Conservation (phyloP, 495 filamentous ascomycete species). For the Aspergillus heteromorphus region DNA sequence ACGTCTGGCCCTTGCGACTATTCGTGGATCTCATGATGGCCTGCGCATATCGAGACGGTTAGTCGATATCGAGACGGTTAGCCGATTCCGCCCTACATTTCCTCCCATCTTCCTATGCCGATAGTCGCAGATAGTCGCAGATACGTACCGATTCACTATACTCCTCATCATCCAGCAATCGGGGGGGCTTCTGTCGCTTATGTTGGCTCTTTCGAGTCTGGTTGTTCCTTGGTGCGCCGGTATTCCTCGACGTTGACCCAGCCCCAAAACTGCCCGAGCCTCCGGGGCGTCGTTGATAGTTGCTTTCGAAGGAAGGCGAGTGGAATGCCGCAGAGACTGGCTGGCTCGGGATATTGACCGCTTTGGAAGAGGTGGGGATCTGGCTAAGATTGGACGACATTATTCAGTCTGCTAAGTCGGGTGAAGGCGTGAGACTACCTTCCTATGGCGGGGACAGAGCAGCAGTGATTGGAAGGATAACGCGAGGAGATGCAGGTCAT, state of each 20-base stretch:
- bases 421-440: conserved; percentile 2
- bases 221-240: conserved; percentile 58
- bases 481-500: background rate
- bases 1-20: conserved; percentile 87
- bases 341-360: conserved; percentile 35
- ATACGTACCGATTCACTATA: conserved; percentile 70
- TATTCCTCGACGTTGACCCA: conserved; percentile 49
- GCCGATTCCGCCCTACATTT: no score
- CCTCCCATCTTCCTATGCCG: no score
- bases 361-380: conserved; percentile 39
- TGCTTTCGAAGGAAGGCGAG: conserved; percentile 34
- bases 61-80: no score
- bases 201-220: conserved; percentile 74
- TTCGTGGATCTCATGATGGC: conserved; percentile 76
- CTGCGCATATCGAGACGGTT: conserved; percentile 25
- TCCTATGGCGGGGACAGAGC: conserved; percentile 1
- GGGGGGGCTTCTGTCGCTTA: conserved; percentile 51
- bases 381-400: conserved; percentile 49
- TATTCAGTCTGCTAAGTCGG: conserved; percentile 10
- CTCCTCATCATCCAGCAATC: conserved; percentile 68
- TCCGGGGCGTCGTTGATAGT: conserved; percentile 58
- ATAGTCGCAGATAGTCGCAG: no score
- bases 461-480: conserved; percentile 2
- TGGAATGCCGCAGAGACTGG: conserved; percentile 37
- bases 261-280: conserved; percentile 60